Evolutionary conservation across 768 basidiomycete species (phyloP).

Genomic region (Austroboletus eburneus): DNA sequence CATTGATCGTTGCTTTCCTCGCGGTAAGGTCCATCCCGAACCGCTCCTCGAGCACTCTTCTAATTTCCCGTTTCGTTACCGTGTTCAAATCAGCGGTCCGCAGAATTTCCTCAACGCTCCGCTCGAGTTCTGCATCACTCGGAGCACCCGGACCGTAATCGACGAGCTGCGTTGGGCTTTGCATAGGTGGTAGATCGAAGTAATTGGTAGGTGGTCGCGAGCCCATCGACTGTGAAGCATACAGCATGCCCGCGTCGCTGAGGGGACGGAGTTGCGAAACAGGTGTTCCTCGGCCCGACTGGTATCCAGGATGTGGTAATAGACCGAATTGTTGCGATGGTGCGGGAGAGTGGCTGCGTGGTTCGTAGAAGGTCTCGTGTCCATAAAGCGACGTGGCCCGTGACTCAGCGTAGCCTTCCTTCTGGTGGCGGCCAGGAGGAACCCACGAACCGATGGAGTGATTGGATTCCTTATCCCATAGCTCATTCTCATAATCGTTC

Average conservation of each 20-base stretch:
- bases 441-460: conserved; percentile 94
- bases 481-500: conserved; percentile 95
- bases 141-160: conserved; percentile 49
- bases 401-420: conserved; percentile 74
- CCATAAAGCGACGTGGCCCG: conserved; percentile 80
- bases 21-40: conserved; percentile 75
- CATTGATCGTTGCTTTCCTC: conserved; percentile 72
- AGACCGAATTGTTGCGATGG: conserved; percentile 58
- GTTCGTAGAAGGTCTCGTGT: conserved; percentile 84
- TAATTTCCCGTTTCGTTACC: conserved; percentile 89
- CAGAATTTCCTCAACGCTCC: conserved; percentile 68
- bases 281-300: conserved; percentile 75
- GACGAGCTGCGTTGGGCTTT: conserved; percentile 46
- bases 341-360: conserved; percentile 66
- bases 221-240: conserved; percentile 60
- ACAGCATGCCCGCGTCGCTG: conserved; percentile 36
- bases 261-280: conserved; percentile 40
- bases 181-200: conserved; percentile 56
- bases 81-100: conserved; percentile 79
- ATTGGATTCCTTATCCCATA: conserved; percentile 97
- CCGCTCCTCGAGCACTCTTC: conserved; percentile 74
- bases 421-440: conserved; percentile 66
- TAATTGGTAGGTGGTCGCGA: conserved; percentile 76
- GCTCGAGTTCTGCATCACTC: conserved; percentile 68
- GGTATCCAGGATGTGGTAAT: conserved; percentile 61